Percentiles rank a stretch among this genome's conserved stretches.
Evolutionary conservation across 352 stramenopile genomes (phyloP).

Genomic region (Pythium chondricola): DNA sequence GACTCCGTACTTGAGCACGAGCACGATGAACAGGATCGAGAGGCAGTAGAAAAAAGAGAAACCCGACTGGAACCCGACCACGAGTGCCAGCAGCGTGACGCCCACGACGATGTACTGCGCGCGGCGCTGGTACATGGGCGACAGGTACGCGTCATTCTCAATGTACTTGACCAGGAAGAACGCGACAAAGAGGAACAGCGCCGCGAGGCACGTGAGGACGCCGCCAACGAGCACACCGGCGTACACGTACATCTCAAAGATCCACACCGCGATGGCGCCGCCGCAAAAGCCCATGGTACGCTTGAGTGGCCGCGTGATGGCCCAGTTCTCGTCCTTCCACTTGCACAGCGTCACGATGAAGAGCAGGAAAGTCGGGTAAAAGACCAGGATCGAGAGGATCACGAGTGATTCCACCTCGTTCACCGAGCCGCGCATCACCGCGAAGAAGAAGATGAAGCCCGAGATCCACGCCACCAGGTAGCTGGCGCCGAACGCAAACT

Average conservation of each 20-base stretch:
- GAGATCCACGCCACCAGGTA: constrained; percentile 62
- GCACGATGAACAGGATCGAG: constrained; percentile 78
- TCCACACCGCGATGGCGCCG: constrained; percentile 43
- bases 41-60: constrained; percentile 81
- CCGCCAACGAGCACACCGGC: constrained; percentile 42
- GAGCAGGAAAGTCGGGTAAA: constrained; percentile 78
- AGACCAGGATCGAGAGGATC: constrained; percentile 66
- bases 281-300: constrained; percentile 30
- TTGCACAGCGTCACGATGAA: constrained; percentile 65
- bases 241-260: constrained; percentile 79
- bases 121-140: constrained; percentile 48
- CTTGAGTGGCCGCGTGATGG: constrained; percentile 39
- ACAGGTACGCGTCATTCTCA: constrained; percentile 78
- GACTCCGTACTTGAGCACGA: constrained; percentile 68
- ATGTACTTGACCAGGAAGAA: constrained; percentile 82
- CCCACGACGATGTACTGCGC: constrained; percentile 34
- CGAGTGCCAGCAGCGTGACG: constrained; percentile 32
- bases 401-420: constrained; percentile 70
- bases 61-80: constrained; percentile 36
- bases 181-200: constrained; percentile 62
- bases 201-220: constrained; percentile 48
- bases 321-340: constrained; percentile 74
- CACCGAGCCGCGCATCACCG: constrained; percentile 43
- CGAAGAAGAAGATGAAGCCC: constrained; percentile 67
- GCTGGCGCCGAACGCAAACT: constrained; percentile 36